Evolutionary conservation across 2,329 filamentous ascomycete species (phyloP), one percentile per base, ranked within the genome.

Genomic region (Bipolaris oryzae): DNA sequence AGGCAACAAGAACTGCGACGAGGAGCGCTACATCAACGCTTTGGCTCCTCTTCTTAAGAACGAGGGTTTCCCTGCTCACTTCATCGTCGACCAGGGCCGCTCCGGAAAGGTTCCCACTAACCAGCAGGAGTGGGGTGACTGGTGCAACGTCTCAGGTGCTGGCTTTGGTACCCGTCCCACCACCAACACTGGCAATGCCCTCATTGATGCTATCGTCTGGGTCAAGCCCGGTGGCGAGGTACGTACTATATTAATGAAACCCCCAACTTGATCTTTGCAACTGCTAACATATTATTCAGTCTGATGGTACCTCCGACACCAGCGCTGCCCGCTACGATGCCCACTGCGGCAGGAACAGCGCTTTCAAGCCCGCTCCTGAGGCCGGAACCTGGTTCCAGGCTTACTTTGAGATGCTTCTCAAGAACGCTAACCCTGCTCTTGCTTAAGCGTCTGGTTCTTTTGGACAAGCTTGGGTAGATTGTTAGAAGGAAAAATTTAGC

Each of bases 131-230:
- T 88, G 86, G 85, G 87, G 86, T 39, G 81, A 89, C 70, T 89
- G 87, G 87, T 89, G 87, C 79, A 89, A 88, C 68, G 80, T 87
- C 58, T 81, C 78, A 45, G 84, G 82, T 31, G 84, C 86, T 55
- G 87, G 87, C 7, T 89, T 89, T 59, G 88, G 87, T 57, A 74
- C 76, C n/a, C 82, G 85, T n/a, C 86, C 87, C 1, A 84, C 83
- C 3, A 80, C 85, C n/a, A 78, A 84, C 69, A 89, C 87, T 7
- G 85, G 84, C 13, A 81, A 86, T 60, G 69, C 75, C 1, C 77
- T 87, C 16, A 79, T 83, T 33, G 88, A 90, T 71, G 86, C 87
- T 38, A 87, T 89, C 62, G 87, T 89, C 55, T 89, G 87, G 87
- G 78, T 89, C 64, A 90, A 89, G 81, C 87, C 87, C 4, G 87